Conservation (phyloP, 257 asterid genomes). For the Solanum stenotomum region DNA sequence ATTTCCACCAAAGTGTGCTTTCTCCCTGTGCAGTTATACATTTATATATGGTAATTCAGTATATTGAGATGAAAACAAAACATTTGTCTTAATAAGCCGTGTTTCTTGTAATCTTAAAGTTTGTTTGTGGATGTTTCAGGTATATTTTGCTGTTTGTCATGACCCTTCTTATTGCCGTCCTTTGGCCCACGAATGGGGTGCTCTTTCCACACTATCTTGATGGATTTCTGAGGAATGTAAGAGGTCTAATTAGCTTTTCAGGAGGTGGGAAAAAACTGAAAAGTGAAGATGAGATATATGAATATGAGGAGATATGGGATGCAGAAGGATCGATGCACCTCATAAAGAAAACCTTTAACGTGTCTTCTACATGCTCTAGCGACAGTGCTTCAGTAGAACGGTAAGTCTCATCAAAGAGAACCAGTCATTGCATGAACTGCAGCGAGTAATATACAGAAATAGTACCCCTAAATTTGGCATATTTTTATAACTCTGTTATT, state of each 20-base stretch:
- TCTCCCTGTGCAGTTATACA: conserved; percentile 72
- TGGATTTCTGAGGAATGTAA: conserved; percentile 22
- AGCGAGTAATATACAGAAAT: not conserved
- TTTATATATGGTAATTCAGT: conserved; percentile 65
- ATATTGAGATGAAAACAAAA: not conserved
- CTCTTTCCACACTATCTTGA: conserved; percentile 28
- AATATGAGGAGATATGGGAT: conserved; percentile 93
- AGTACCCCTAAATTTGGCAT: not conserved
- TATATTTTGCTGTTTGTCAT: conserved; percentile 56
- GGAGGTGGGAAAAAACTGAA: conserved; percentile 47
- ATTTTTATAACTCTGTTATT: not conserved
- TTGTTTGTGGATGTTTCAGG: conserved; percentile 37
- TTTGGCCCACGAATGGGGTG: conserved; percentile 64
- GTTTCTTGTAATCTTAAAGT: not conserved
- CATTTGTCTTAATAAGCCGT: not conserved
- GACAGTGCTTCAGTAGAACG: conserved; percentile 48
- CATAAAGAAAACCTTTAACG: conserved; percentile 53
- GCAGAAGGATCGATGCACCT: conserved; percentile 98
- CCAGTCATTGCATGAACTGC: not conserved
- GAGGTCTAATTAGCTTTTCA: conserved; percentile 29
- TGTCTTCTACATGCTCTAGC: conserved; percentile 17
- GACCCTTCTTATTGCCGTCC: conserved; percentile 49
- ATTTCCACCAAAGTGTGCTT: conserved; percentile 64
- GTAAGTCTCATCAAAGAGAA: conserved; percentile 16
- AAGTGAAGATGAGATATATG: conserved; percentile 71